Evolutionary conservation across 306 rosid genomes (phyloP).

Genomic region (Pyrus bretschneideri): DNA sequence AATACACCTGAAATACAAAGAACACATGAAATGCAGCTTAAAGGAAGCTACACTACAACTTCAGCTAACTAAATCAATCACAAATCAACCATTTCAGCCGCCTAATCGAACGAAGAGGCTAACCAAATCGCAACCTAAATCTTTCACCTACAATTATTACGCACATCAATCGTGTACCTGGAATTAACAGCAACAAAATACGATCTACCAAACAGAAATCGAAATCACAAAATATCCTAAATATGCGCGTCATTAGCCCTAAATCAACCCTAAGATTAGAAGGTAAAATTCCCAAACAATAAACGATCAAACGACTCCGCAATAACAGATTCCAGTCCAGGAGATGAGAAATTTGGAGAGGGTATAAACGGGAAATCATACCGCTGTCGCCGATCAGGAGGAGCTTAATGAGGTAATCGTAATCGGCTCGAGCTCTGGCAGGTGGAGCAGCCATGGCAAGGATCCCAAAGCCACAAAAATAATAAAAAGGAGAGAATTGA

Average conservation of each 20-base stretch:
- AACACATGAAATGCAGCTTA: neutral
- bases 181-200: neutral
- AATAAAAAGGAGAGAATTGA: neutral
- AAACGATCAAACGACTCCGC: neutral
- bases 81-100: neutral
- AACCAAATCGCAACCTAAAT: neutral
- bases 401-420: conserved; percentile 90
- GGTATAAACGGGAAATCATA: conserved; percentile 22
- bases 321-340: neutral
- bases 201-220: neutral
- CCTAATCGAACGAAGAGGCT: neutral
- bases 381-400: conserved; percentile 98
- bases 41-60: neutral
- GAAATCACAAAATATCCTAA: neutral
- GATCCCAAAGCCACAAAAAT: neutral
- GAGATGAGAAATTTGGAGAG: neutral
- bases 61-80: neutral
- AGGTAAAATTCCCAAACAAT: neutral
- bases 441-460: conserved; percentile 64
- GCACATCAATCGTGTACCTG: neutral
- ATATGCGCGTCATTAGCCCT: neutral
- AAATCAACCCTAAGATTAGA: neutral
- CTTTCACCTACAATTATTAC: neutral
- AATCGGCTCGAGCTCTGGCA: conserved; percentile 94
- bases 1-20: neutral